Evolutionary conservation across 441 rosid genomes (phyloP), one percentile per base, ranked within the genome.

Genomic region (Erysimum cheiri): DNA sequence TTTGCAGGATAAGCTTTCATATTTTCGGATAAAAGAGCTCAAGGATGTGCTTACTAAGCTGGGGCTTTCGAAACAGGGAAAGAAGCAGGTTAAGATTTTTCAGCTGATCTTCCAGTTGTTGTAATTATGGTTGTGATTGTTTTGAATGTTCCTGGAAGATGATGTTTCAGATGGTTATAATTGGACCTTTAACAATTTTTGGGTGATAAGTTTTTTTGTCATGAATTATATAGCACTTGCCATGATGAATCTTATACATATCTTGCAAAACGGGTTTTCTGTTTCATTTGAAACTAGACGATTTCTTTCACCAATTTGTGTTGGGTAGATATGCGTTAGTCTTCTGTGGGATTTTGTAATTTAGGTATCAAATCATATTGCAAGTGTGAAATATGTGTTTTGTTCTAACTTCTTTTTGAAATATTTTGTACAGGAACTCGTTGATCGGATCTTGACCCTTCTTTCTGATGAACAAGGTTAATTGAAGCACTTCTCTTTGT

Each of bases 1-100:
- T 37, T 67, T 81, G 74, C 74, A 95, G 98, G 93, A 89, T 7
- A 91, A 92, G 44, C 80, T 95, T 83, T 83, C 88, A 7, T 82
- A 83, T 71, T 95, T 95, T 69, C 93, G 98, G 70, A 85, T 95
- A 71, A 95, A 95, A 81, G 99, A 95, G 86, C 97, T 90, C 50
- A 95, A 92, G 82, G 97, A 95, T 84, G 93, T 89, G 64, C 87
- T 95, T 11, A 82, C 92, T 65, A 89, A 84, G 64, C 75, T 95
- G 54, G 90, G 96, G 58, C 93, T 90, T 67, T 88, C 99, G 69
- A 95, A 95, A 84, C 99, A 95, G 78, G 99, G 99, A 69, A 92
- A 87, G 83, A 95, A 90, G 72, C 97, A 92, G 96, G 99, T 92
- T 56, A 56, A 71, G 15, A 71, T 36, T 46, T 40, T 57, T 49